phyloP scores from a whole-genome alignment of 2,329 filamentous ascomycete genomes.

The Monosporascus ibericus region DNA sequence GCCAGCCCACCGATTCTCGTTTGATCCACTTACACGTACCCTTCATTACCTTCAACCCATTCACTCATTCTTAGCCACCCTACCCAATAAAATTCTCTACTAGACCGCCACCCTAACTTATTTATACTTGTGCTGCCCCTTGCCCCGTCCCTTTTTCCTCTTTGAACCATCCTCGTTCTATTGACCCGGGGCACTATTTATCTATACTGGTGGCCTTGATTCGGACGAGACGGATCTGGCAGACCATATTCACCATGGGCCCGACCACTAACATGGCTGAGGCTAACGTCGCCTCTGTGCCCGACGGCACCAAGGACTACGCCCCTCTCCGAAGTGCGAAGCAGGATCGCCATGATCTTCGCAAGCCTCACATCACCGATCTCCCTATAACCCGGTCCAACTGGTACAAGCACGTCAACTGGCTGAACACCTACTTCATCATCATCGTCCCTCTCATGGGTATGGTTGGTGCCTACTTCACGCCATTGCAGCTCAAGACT shows the following conservation, averaged over 20 bases:
- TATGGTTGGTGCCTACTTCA: slow-evolving; percentile 69
- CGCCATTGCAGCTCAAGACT: slow-evolving; percentile 42
- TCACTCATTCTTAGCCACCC: slow-evolving; percentile 2
- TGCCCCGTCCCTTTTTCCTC: not conserved
- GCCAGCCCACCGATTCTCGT: slow-evolving; percentile 9
- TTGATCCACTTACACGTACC: slow-evolving; percentile 6
- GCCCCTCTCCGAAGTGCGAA: slow-evolving; percentile 40
- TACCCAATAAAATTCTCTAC: slow-evolving; percentile 7
- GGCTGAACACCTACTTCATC: slow-evolving; percentile 82
- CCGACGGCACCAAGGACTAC: slow-evolving; percentile 51
- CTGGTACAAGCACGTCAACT: slow-evolving; percentile 91
- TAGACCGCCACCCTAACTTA: slow-evolving; percentile 1
- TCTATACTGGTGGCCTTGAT: not conserved
- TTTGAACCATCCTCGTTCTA: not conserved
- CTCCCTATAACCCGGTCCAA: slow-evolving; percentile 73
- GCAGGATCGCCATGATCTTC: slow-evolving; percentile 62
- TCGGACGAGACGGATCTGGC: not conserved
- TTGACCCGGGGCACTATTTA: not conserved
- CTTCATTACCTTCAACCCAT: not conserved
- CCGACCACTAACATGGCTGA: slow-evolving; percentile 24
- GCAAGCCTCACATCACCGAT: slow-evolving; percentile 86
- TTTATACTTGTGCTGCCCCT: not conserved
- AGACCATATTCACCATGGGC: slow-evolving; percentile 15
- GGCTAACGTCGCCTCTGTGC: slow-evolving; percentile 31
- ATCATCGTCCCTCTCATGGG: slow-evolving; percentile 70